A percentile compares a stretch with the other conserved stretches of the same genome.
Conservation (phyloP, 768 basidiomycete genomes). For the Floccularia luteovirens region DNA sequence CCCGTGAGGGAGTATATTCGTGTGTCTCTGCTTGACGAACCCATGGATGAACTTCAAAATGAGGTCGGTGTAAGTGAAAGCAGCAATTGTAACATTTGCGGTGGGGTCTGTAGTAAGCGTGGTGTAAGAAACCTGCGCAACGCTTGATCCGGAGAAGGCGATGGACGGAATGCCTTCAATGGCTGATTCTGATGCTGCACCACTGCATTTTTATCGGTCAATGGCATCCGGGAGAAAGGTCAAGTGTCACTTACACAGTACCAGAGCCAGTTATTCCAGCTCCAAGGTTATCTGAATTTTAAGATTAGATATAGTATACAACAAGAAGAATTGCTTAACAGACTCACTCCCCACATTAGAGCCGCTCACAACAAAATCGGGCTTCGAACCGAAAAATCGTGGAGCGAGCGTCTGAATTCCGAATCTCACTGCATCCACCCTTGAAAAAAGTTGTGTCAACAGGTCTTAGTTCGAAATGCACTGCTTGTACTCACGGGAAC, state of each 20-base stretch:
- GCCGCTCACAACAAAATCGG: slow-evolving; percentile 40
- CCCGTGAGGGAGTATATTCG: slow-evolving; percentile 30
- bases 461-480: background rate
- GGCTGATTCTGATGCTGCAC: slow-evolving; percentile 42
- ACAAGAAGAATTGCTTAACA: background rate
- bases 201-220: slow-evolving; percentile 18
- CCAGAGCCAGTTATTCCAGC: slow-evolving; percentile 27
- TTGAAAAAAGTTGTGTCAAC: background rate
- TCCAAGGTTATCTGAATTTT: background rate
- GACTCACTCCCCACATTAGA: slow-evolving; percentile 36
- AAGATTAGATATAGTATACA: background rate
- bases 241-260: slow-evolving; percentile 26
- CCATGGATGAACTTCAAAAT: slow-evolving; percentile 29
- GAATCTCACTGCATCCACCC: slow-evolving; percentile 22
- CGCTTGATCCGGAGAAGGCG: slow-evolving; percentile 35
- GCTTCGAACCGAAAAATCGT: slow-evolving; percentile 25
- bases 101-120: slow-evolving; percentile 29
- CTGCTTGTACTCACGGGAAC: slow-evolving; percentile 18
- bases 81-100: slow-evolving; percentile 24
- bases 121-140: slow-evolving; percentile 40
- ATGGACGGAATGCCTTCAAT: slow-evolving; percentile 40
- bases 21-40: slow-evolving; percentile 6
- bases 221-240: background rate
- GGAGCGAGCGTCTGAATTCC: slow-evolving; percentile 41
- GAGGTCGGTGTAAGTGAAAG: slow-evolving; percentile 34